Evolutionary conservation across 2,329 filamentous ascomycete species (phyloP), one percentile per base, ranked within the genome.

Genomic region (Fusarium hostae): DNA sequence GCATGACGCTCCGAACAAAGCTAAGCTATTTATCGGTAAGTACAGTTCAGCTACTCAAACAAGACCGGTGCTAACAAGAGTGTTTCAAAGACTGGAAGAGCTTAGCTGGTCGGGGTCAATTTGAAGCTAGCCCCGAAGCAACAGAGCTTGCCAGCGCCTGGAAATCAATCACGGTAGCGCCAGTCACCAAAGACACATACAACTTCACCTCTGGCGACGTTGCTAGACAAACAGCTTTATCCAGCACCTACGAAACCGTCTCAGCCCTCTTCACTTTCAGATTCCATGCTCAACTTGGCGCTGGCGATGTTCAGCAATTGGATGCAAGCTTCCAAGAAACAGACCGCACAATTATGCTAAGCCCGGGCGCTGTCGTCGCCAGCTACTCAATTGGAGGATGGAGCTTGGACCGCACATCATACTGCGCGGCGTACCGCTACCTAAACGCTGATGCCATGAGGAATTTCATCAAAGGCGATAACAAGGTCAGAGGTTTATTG

Each of bases 11-110:
- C 45, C 60, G 11, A 37, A 44, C 2, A 41, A 57, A 13, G 65
- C 67, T 16, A 61, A 69, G 34, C 43, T 69, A 6, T 54, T 69
- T 39, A 16, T 52, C 22, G 48, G 48, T 28, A 52, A 16, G 32
- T 39, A n/a, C 32, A n/a, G 18, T 16, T 2, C 16, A 52, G 4
- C 22, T 2, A 13, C 24, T 39, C 9, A 11, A 9, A 28, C 5
- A n/a, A n/a, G 22, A 39, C 20, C 3, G 2, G 12, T 51, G 24
- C 48, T 52, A 52, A 52, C 5, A 6, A n/a, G 30, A 4, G 2
- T 1, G 8, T 6, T 6, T n/a, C 2, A 1, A 39, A 52, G 48
- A 52, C 16, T 52, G 48, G 48, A 52, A 52, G 48, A 52, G 24
- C 12, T n/a, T 28, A 9, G 32, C 24, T 39, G 34, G 34, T 12